These are phyloP conservation scores for Herpomyces periplanetae DNA, from an alignment of 2,329 filamentous ascomycete genomes.

Conservation along the genomic window DNA sequence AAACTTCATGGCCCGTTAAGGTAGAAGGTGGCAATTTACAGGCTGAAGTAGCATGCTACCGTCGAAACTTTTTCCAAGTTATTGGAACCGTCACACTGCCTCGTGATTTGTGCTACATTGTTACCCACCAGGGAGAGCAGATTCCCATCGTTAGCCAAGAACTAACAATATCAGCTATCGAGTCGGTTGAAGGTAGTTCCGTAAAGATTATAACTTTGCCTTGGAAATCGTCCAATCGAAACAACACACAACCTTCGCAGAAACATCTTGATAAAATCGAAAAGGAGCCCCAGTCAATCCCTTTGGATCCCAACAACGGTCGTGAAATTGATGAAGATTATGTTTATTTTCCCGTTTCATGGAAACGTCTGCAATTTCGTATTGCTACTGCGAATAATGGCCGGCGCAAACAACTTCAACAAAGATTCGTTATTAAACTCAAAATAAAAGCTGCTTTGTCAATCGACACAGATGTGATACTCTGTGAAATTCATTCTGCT, in stretches of 20 bases:
- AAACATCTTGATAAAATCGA: constrained; percentile 22
- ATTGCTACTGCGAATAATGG: constrained; percentile 91
- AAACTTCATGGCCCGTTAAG: constrained; percentile 23
- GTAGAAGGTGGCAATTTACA: constrained; percentile 18
- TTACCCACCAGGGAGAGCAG: constrained; percentile 47
- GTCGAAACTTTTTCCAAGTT: constrained; percentile 78
- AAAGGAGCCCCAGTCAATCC: constrained; percentile 50
- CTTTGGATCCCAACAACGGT: constrained; percentile 23
- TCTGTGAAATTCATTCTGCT: constrained; percentile 50
- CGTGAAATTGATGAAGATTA: constrained; percentile 38
- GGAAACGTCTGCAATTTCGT: constrained; percentile 68
- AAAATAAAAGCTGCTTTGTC: constrained; percentile 50
- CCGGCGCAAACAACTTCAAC: constrained; percentile 64
- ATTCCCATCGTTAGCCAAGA: constrained; percentile 49
- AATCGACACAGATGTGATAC: constrained; percentile 38
- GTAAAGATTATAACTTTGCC: constrained; percentile 86
- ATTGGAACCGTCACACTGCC: constrained; percentile 56
- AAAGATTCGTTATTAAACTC: constrained; percentile 65
- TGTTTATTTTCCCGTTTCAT: constrained; percentile 64
- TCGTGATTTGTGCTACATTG: constrained; percentile 31
- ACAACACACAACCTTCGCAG: constrained; percentile 21
- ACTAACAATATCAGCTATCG: constrained; percentile 56
- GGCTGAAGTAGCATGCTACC: constrained; percentile 72
- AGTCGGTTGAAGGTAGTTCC: constrained; percentile 65
- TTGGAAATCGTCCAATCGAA: constrained; percentile 74